Conservation (phyloP, 441 rosid species). For the Corymbia calophylla region DNA sequence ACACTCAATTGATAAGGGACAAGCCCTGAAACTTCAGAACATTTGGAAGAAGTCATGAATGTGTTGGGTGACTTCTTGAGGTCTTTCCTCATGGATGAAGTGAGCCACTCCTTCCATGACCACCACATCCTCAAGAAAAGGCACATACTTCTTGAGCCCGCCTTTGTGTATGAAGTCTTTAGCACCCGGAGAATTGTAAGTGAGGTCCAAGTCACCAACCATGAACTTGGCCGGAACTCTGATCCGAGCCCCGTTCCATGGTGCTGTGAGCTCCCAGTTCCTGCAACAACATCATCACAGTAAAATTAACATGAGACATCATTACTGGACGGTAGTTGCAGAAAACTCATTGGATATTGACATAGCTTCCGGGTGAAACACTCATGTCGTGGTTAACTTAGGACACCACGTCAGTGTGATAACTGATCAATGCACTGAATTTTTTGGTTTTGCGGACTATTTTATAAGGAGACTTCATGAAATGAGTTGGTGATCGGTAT, state of each 20-base stretch:
- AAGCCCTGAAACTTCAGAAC: slow-evolving; percentile 17
- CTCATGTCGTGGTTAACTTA: not conserved
- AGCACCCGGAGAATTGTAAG: slow-evolving; percentile 37
- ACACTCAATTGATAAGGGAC: not conserved
- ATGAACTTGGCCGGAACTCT: slow-evolving; percentile 69
- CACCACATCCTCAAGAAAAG: slow-evolving; percentile 59
- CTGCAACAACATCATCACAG: slow-evolving; percentile 17
- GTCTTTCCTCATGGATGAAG: slow-evolving; percentile 61
- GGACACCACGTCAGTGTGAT: not conserved
- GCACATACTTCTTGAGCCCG: slow-evolving; percentile 53
- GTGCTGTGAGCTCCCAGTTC: slow-evolving; percentile 73
- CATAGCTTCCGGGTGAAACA: not conserved
- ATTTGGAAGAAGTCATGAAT: slow-evolving; percentile 47
- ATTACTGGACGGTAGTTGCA: not conserved
- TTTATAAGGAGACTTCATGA: not conserved
- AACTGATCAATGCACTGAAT: not conserved
- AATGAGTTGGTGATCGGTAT: not conserved
- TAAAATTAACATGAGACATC: not conserved
- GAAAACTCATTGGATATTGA: not conserved
- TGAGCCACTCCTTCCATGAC: slow-evolving; percentile 68
- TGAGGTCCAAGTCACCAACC: slow-evolving; percentile 67
- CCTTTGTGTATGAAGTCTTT: slow-evolving; percentile 59
- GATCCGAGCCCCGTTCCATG: slow-evolving; percentile 62
- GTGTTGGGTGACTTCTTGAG: slow-evolving; percentile 55
- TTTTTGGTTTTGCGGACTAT: not conserved